Evolutionary conservation across 805 yeast genomes (phyloP).

Genomic region (Zygoascus biomembranicola): DNA sequence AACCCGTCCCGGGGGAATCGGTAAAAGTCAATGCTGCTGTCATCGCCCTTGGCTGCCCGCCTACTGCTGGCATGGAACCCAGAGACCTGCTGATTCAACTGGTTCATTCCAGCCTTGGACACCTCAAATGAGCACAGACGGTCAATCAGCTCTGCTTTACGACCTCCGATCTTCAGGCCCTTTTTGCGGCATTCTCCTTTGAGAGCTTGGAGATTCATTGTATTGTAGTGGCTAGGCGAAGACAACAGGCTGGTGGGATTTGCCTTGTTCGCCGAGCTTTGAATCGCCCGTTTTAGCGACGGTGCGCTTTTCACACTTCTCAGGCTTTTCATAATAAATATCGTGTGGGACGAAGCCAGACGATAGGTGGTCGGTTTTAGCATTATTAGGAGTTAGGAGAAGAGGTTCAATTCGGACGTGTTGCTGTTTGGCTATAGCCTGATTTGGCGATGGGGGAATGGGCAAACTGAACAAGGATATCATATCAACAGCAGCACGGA

Average conservation of each 20-base stretch:
- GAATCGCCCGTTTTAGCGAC: slow-evolving; percentile 6
- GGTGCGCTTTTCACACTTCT: slow-evolving; percentile 8
- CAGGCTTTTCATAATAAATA: slow-evolving; percentile 2
- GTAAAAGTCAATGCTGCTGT: slow-evolving; percentile 30
- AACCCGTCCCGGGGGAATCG: slow-evolving; percentile 14
- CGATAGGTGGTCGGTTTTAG: neutral
- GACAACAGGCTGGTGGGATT: slow-evolving; percentile 27
- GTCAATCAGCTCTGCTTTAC: slow-evolving; percentile 47
- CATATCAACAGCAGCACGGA: neutral
- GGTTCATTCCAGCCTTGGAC: neutral
- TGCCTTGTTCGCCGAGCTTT: slow-evolving; percentile 21
- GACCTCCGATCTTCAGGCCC: slow-evolving; percentile 55
- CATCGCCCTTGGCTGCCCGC: slow-evolving; percentile 26
- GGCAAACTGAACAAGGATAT: neutral
- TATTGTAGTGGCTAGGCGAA: slow-evolving; percentile 13
- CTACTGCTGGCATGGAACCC: neutral
- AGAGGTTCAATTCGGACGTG: neutral
- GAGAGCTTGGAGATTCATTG: slow-evolving; percentile 40
- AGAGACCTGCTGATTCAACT: neutral
- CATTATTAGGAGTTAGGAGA: neutral
- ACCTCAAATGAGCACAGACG: slow-evolving; percentile 21
- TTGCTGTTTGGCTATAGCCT: neutral
- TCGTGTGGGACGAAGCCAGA: neutral
- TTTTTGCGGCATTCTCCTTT: slow-evolving; percentile 51
- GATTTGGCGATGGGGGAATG: neutral